Evolutionary conservation across 768 basidiomycete genomes (phyloP).

Genomic region (Phylloporus arenicola): DNA sequence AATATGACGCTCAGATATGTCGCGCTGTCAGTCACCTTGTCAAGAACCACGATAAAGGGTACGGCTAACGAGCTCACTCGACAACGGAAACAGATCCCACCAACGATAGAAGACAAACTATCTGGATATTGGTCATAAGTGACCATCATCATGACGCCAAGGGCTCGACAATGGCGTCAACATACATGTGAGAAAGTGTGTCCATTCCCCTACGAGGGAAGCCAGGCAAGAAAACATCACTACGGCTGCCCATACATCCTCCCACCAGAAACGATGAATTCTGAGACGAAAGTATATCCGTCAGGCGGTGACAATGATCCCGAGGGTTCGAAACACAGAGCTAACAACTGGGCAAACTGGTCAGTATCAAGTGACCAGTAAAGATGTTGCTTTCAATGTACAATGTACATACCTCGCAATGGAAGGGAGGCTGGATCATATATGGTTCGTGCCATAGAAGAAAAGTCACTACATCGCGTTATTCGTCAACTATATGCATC

Average conservation of each 20-base stretch:
- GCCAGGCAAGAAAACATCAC: background rate
- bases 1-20: slow-evolving; percentile 12
- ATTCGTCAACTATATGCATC: background rate
- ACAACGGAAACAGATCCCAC: slow-evolving; percentile 4
- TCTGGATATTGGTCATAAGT: background rate
- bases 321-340: background rate
- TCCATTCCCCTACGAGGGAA: background rate
- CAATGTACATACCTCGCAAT: background rate
- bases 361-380: no score
- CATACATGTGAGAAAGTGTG: background rate
- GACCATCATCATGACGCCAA: background rate
- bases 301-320: background rate
- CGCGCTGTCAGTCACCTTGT: background rate
- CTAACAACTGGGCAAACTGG: background rate
- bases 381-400: slow-evolving; percentile 17
- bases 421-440: no score
- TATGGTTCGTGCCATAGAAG: no score
- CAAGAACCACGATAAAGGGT: background rate
- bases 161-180: background rate
- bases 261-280: background rate
- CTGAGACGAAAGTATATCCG: background rate
- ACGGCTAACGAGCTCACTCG: background rate
- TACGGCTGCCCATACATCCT: background rate
- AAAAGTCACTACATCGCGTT: no score
- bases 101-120: background rate